phyloP scores from a whole-genome alignment of 2,329 filamentous ascomycete species.

The Karstenula rhodostoma region DNA sequence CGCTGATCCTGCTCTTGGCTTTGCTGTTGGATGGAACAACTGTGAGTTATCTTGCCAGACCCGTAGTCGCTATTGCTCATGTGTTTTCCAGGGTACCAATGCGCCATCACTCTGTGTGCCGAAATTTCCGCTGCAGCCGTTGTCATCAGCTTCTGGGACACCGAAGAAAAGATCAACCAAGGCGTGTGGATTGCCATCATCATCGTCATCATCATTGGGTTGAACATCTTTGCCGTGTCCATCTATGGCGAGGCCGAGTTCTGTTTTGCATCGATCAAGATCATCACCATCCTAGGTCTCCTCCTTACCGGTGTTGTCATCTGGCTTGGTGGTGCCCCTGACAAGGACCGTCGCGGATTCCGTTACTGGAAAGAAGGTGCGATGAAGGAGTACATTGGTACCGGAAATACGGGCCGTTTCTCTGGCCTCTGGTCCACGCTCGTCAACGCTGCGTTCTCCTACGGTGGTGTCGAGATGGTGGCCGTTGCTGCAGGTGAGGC shows the following conservation, averaged over 20 bases:
- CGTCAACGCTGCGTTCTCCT: constrained; percentile 60
- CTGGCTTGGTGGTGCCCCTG: constrained; percentile 47
- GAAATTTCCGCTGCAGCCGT: constrained; percentile 48
- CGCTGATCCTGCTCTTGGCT: constrained; percentile 56
- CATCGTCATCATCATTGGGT: constrained; percentile 42
- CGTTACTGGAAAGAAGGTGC: constrained; percentile 73
- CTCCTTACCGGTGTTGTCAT: constrained; percentile 43
- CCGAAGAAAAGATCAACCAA: constrained; percentile 36
- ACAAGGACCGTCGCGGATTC: constrained; percentile 61
- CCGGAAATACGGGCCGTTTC: constrained; percentile 67
- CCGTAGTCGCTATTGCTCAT: constrained; percentile 21
- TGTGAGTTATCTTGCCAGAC: constrained; percentile 18
- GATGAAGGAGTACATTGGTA: constrained; percentile 57
- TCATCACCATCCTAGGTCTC: constrained; percentile 46
- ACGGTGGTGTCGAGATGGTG: constrained; percentile 48
- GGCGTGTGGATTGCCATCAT: constrained; percentile 48
- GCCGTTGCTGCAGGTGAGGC: constrained; percentile 49
- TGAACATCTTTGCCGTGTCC: constrained; percentile 48
- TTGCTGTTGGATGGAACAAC: constrained; percentile 40
- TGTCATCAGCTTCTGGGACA: constrained; percentile 45
- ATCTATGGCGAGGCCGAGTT: constrained; percentile 58
- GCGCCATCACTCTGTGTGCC: constrained; percentile 45
- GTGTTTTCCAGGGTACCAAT: constrained; percentile 41
- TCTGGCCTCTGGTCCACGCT: constrained; percentile 66
- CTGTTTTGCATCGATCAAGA: constrained; percentile 60